Evolutionary conservation across 495 filamentous ascomycete genomes (phyloP), one percentile per base, ranked within the genome.

Genomic region (Penicillium cosmopolitanum): DNA sequence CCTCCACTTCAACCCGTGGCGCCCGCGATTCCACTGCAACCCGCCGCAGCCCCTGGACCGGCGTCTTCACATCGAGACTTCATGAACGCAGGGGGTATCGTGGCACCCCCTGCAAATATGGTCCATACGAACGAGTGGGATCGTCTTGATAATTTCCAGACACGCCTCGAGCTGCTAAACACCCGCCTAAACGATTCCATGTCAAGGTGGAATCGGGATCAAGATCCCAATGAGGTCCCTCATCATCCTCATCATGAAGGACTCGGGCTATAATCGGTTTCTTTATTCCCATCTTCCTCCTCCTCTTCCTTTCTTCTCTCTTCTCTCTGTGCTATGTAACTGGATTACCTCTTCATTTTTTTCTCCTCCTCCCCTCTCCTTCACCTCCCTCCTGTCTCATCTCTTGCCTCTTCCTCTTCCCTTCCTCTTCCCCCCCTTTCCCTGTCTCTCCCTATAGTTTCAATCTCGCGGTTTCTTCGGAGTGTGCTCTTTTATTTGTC

Each of bases 161-260:
- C 43, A 4, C 52, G 66, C 1, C 51, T 70, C 3, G 58, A 63
- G 28, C 28, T 52, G 8, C 42, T 70, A 44, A 56, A 64, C 40
- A 51, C 55, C 3, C 64, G 60, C 18, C 63, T 70, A 28, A 55
- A 67, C 15, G 50, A 52, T 23, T 58, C 63, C 6, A 70, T 70
- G 68, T 66, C 68, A 10, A 66, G 64, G 51, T 70, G 68, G 68
- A 53, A 63, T 1, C 35, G 63, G 11, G 63, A 68, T 10, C 56
- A 61, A 51, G 65, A 70, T 55, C 65, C 67, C 13, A 68, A 64
- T 21, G 68, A 68, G 40, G 48, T 61, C 34, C 38, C 50, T 16
- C 23, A 38, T 21, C 63, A 68, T 6, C 43, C 43, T 21, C n/a
- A 21, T 21, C 68, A 68, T 34, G 68, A 70, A 51, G 68, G 68